phyloP scores from a whole-genome alignment of 2,329 filamentous ascomycete species.

The Aureobasidium melanogenum region DNA sequence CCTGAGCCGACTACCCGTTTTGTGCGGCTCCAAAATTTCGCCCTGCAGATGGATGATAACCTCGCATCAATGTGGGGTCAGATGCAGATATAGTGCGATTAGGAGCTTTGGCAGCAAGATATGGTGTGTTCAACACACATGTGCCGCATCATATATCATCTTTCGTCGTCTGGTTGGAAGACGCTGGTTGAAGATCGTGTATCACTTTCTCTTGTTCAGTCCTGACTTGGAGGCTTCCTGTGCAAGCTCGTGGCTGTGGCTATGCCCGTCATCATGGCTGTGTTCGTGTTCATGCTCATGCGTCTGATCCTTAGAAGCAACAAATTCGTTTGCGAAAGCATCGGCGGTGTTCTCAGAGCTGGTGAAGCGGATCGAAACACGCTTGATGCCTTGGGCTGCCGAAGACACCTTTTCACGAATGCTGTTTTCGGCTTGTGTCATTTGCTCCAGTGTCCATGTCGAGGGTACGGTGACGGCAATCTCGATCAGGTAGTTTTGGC shows the following conservation, averaged over 20 bases:
- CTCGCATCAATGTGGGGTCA: not conserved
- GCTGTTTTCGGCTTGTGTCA: slow-evolving; percentile 60
- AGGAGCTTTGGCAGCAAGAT: not conserved
- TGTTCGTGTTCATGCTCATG: slow-evolving; percentile 21
- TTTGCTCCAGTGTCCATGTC: slow-evolving; percentile 64
- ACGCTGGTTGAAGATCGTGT: not conserved
- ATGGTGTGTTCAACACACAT: too few relatives aligned
- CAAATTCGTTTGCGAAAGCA: slow-evolving; percentile 63
- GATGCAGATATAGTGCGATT: not conserved
- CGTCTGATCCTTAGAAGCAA: slow-evolving; percentile 20
- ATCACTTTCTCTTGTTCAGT: slow-evolving; percentile 5
- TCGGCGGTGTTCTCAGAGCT: slow-evolving; percentile 51
- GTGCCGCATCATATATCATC: not conserved
- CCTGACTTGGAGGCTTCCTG: not conserved
- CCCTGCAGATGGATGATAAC: not conserved
- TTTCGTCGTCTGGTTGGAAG: not conserved
- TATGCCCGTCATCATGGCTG: slow-evolving; percentile 19
- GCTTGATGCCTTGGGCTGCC: slow-evolving; percentile 74
- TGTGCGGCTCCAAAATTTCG: not conserved
- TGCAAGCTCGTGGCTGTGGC: not conserved
- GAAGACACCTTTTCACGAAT: slow-evolving; percentile 64
- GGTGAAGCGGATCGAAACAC: slow-evolving; percentile 76
- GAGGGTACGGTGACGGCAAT: slow-evolving; percentile 74
- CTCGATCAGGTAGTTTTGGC: slow-evolving; percentile 92
- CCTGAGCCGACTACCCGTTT: too few relatives aligned